These are phyloP conservation scores for Yarrowia bubula DNA, from an alignment of 805 yeast genomes.

Conservation along the genomic window DNA sequence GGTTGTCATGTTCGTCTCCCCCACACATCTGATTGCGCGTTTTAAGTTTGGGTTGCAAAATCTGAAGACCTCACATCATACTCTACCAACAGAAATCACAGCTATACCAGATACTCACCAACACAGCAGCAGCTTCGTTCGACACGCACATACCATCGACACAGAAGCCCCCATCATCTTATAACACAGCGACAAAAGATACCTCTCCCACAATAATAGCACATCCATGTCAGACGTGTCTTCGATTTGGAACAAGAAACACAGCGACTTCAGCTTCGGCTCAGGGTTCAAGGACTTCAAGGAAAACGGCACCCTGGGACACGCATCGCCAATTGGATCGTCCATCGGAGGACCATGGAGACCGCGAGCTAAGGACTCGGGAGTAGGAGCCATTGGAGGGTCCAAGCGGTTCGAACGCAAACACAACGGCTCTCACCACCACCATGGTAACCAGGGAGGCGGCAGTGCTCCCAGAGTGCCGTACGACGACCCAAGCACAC, in stretches of 20 bases:
- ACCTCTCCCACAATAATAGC: not conserved
- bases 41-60: constrained; percentile 23
- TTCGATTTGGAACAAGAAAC: constrained; percentile 26
- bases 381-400: constrained; percentile 18
- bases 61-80: constrained; percentile 24
- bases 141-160: not conserved
- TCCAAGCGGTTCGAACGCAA: constrained; percentile 15
- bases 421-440: constrained; percentile 16
- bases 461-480: constrained; percentile 10
- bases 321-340: constrained; percentile 59
- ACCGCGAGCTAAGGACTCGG: not conserved
- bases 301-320: constrained; percentile 94
- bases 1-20: not conserved
- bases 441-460: constrained; percentile 6
- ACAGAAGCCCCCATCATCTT: not conserved
- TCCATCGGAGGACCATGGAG: constrained; percentile 21
- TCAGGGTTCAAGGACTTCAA: constrained; percentile 70
- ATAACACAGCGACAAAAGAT: not conserved
- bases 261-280: constrained; percentile 22
- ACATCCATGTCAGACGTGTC: constrained; percentile 24
- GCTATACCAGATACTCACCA: not conserved
- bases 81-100: not conserved
- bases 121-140: not conserved
- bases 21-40: constrained; percentile 25
- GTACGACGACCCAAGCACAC: constrained; percentile 14